Conservation (phyloP, 768 basidiomycete species). For the Imleria badia region DNA sequence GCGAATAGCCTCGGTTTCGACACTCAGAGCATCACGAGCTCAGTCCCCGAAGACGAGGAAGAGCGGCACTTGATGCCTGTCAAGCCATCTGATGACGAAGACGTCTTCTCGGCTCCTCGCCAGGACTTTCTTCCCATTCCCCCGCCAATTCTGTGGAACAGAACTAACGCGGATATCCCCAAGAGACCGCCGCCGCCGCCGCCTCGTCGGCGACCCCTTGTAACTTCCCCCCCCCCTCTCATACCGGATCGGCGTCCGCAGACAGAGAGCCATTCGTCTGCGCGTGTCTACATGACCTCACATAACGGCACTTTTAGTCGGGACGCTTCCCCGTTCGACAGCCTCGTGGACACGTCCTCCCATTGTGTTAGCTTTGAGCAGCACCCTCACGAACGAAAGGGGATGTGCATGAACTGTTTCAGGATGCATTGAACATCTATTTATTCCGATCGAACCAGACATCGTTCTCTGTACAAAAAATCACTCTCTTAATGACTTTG, state of each 20-base stretch:
- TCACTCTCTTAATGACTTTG: background rate
- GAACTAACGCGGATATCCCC: constrained; percentile 23
- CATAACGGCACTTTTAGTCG: constrained; percentile 34
- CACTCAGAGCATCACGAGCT: constrained; percentile 44
- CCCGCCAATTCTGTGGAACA: constrained; percentile 22
- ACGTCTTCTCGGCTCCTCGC: constrained; percentile 22
- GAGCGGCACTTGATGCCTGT: constrained; percentile 34
- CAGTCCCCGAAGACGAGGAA: constrained; percentile 45
- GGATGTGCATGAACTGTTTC: constrained; percentile 67
- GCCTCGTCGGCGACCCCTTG: constrained; percentile 53
- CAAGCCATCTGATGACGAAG: constrained; percentile 26
- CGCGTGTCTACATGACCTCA: constrained; percentile 28
- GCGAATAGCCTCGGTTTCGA: constrained; percentile 27
- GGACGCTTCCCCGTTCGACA: constrained; percentile 66
- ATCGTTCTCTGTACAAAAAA: background rate
- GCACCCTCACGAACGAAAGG: constrained; percentile 63
- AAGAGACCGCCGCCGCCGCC: constrained; percentile 46
- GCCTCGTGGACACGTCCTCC: constrained; percentile 47
- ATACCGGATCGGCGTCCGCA: constrained; percentile 45
- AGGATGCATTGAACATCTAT: constrained; percentile 42
- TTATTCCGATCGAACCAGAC: background rate
- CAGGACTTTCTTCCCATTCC: constrained; percentile 7
- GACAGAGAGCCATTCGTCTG: constrained; percentile 13
- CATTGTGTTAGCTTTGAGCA: constrained; percentile 60
- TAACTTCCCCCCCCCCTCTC: constrained; percentile 36